Evolutionary conservation across 108 stramenopile genomes (phyloP).

Genomic region (Skeletonema menzelii): DNA sequence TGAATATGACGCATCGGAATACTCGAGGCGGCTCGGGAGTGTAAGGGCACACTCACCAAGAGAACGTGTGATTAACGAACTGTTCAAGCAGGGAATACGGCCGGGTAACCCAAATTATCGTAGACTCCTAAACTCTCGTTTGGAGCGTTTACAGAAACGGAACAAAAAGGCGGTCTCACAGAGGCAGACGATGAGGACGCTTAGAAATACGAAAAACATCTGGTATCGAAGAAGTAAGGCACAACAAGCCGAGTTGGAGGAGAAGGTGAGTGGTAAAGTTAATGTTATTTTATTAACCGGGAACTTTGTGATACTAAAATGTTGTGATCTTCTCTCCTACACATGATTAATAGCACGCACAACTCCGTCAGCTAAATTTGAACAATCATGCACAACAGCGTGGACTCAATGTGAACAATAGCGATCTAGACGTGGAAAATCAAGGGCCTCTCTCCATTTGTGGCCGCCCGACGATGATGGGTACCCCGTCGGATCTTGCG

Average conservation of each 20-base stretch:
- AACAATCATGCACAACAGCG: background rate
- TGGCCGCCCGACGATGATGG: slow-evolving; percentile 3
- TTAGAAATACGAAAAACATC: background rate
- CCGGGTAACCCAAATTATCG: background rate
- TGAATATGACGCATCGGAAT: background rate
- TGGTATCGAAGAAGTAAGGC: background rate
- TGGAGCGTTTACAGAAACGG: background rate
- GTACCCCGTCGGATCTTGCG: background rate
- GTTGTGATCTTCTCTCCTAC: background rate
- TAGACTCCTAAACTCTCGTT: background rate
- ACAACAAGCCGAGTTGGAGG: background rate
- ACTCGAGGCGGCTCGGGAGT: background rate
- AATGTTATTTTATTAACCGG: background rate
- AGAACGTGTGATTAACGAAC: background rate
- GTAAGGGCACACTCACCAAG: background rate
- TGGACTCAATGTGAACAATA: background rate
- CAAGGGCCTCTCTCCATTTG: background rate
- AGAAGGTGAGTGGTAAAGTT: background rate
- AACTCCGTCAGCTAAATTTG: background rate
- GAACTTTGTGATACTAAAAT: background rate
- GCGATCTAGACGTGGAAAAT: background rate
- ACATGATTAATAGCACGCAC: background rate
- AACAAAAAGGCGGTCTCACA: background rate
- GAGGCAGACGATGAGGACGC: background rate
- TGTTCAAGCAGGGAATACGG: background rate